Evolutionary conservation across 495 filamentous ascomycete genomes (phyloP).

Genomic region (Hypoxylon crocopeplum): DNA sequence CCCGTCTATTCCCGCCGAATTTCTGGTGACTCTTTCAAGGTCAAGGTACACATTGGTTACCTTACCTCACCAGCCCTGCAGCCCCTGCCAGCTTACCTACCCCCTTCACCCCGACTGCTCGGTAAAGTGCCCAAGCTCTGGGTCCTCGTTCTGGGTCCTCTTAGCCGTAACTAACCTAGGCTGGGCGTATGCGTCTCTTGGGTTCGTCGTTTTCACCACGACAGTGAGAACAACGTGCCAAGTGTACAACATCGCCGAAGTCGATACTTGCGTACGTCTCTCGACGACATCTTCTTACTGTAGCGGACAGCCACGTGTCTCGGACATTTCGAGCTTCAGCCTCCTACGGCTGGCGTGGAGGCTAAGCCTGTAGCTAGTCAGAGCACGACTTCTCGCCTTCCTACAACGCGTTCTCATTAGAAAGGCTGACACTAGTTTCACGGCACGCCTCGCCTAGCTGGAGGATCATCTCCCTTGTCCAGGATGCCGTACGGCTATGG

Average conservation of each 20-base stretch:
- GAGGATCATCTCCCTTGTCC: slow-evolving; percentile 33
- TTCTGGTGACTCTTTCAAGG: neutral
- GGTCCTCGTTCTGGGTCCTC: neutral
- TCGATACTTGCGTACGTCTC: slow-evolving; percentile 3
- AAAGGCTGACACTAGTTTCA: slow-evolving; percentile 16
- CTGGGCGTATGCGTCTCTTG: neutral
- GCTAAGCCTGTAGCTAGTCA: slow-evolving; percentile 9
- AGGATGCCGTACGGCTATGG: too few species aligned
- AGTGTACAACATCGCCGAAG: slow-evolving; percentile 13
- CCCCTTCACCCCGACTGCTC: slow-evolving; percentile 13
- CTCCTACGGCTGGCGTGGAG: too few species aligned
- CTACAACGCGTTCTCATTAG: slow-evolving; percentile 10
- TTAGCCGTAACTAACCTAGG: slow-evolving; percentile 18
- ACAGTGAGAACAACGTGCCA: slow-evolving; percentile 23
- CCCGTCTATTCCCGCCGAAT: slow-evolving; percentile 7
- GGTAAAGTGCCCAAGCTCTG: slow-evolving; percentile 8
- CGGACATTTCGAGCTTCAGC: slow-evolving; percentile 31
- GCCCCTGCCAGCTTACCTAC: too few species aligned
- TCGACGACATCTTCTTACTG: slow-evolving; percentile 16
- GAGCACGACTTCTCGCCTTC: slow-evolving; percentile 11
- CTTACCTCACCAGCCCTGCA: slow-evolving; percentile 1
- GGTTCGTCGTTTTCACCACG: neutral
- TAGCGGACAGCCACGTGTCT: slow-evolving; percentile 32
- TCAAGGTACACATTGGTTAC: slow-evolving; percentile 11
- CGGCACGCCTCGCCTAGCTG: slow-evolving; percentile 22